phyloP scores from a whole-genome alignment of 169 alveolate species.

The Cryptosporidium baileyi region DNA sequence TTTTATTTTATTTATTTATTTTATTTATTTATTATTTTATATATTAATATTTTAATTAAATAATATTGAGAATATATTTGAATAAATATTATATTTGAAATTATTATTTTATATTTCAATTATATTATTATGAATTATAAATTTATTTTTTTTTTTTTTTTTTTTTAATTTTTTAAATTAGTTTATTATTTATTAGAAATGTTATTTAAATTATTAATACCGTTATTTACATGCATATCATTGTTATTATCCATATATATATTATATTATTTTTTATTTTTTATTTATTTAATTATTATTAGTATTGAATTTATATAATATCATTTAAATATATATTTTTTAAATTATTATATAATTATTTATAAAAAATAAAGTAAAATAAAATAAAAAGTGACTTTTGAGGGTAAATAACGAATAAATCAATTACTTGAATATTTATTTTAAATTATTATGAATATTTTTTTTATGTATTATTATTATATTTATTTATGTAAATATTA shows the following conservation, averaged over 20 bases:
- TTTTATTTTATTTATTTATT: background rate
- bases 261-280: too few species aligned
- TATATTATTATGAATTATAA: background rate
- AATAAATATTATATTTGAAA: background rate
- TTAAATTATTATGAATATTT: background rate
- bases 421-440: background rate
- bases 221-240: too few species aligned
- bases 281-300: background rate
- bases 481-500: too few species aligned
- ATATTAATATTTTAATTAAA: background rate
- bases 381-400: background rate
- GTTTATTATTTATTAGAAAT: too few species aligned
- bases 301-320: background rate
- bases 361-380: background rate
- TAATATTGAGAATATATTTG: background rate
- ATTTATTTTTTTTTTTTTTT: background rate
- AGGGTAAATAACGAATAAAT: background rate
- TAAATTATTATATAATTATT: background rate
- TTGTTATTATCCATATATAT: too few species aligned
- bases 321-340: background rate
- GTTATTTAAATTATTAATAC: too few species aligned
- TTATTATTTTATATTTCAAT: background rate
- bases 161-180: background rate
- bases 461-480: too few species aligned
- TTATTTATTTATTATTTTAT: background rate